Evolutionary conservation across 2,329 filamentous ascomycete genomes (phyloP).

Genomic region (Trematosphaeria pertusa): DNA sequence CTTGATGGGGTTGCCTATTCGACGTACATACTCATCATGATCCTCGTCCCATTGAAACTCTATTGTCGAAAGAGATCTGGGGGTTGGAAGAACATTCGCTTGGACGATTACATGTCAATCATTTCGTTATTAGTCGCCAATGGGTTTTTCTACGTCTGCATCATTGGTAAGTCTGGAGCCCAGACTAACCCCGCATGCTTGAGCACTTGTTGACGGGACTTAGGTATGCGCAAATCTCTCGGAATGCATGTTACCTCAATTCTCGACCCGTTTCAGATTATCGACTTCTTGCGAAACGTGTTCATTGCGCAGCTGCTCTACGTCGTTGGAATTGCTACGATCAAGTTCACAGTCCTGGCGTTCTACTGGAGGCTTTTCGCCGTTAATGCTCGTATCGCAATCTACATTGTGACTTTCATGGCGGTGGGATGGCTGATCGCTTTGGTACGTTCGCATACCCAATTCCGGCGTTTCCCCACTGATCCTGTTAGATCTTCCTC

Average conservation of each 20-base stretch:
- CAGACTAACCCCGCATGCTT: too few relatives aligned
- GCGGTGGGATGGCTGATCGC: slow-evolving; percentile 26
- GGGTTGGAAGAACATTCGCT: slow-evolving; percentile 28
- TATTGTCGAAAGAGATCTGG: slow-evolving; percentile 28
- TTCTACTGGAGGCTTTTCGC: slow-evolving; percentile 36
- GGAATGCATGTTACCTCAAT: slow-evolving; percentile 21
- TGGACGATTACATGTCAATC: slow-evolving; percentile 28
- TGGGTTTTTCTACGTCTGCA: slow-evolving; percentile 25
- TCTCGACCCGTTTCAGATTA: slow-evolving; percentile 10
- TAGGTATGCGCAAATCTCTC: slow-evolving; percentile 24
- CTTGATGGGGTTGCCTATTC: slow-evolving; percentile 28
- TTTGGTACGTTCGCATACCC: slow-evolving; percentile 15
- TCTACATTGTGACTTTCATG: too few relatives aligned
- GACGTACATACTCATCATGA: slow-evolving; percentile 29
- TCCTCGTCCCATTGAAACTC: slow-evolving; percentile 31
- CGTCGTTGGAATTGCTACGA: slow-evolving; percentile 17
- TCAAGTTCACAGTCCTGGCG: slow-evolving; percentile 33
- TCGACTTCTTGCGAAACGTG: slow-evolving; percentile 23
- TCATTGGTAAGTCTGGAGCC: slow-evolving; percentile 22
- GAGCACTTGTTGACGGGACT: too few relatives aligned
- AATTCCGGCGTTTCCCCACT: neutral
- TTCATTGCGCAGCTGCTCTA: slow-evolving; percentile 30
- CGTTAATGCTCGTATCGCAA: too few relatives aligned
- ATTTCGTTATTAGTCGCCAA: slow-evolving; percentile 23
- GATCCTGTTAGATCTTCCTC: slow-evolving; percentile 18